Conservation (phyloP, 2,329 filamentous ascomycete species). For the Aspergillus neotritici region DNA sequence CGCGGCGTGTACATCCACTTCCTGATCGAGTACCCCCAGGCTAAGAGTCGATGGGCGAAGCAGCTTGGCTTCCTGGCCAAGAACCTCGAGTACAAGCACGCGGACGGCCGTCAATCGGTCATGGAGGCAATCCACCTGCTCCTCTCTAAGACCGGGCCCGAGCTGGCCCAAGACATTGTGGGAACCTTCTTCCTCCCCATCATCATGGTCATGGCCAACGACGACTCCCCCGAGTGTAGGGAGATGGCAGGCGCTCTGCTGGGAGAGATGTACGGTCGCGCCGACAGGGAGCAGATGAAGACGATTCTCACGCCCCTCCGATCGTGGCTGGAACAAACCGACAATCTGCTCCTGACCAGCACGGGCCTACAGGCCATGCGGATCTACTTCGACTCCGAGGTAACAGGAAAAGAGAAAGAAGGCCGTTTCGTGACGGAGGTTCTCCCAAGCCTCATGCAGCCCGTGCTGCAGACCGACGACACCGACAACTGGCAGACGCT, state of each 20-base stretch:
- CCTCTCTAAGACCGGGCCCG: slow-evolving; percentile 76
- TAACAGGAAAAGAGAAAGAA: slow-evolving; percentile 62
- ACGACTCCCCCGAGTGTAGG: slow-evolving; percentile 79
- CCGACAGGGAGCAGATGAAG: slow-evolving; percentile 65
- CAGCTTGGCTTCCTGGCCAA: slow-evolving; percentile 83
- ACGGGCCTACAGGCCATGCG: slow-evolving; percentile 75
- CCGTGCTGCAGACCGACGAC: slow-evolving; percentile 45
- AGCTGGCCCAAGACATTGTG: slow-evolving; percentile 75
- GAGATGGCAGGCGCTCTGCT: slow-evolving; percentile 74
- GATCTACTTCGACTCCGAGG: slow-evolving; percentile 70
- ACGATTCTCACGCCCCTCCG: slow-evolving; percentile 67
- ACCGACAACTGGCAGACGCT: slow-evolving; percentile 63
- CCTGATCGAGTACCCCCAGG: slow-evolving; percentile 88
- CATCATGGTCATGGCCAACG: slow-evolving; percentile 79
- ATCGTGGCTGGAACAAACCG: slow-evolving; percentile 69
- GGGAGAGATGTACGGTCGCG: slow-evolving; percentile 71
- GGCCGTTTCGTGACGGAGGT: slow-evolving; percentile 52
- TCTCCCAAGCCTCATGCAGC: slow-evolving; percentile 52
- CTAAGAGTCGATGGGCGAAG: slow-evolving; percentile 79
- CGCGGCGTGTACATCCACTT: slow-evolving; percentile 91
- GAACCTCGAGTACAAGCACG: slow-evolving; percentile 84
- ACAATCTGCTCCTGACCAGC: slow-evolving; percentile 64
- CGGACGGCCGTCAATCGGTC: slow-evolving; percentile 82
- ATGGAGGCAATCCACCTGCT: slow-evolving; percentile 86
- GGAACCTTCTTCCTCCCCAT: slow-evolving; percentile 79